These are phyloP conservation scores for Salix udensis DNA, from an alignment of 345 rosid genomes.

Conservation along the genomic window DNA sequence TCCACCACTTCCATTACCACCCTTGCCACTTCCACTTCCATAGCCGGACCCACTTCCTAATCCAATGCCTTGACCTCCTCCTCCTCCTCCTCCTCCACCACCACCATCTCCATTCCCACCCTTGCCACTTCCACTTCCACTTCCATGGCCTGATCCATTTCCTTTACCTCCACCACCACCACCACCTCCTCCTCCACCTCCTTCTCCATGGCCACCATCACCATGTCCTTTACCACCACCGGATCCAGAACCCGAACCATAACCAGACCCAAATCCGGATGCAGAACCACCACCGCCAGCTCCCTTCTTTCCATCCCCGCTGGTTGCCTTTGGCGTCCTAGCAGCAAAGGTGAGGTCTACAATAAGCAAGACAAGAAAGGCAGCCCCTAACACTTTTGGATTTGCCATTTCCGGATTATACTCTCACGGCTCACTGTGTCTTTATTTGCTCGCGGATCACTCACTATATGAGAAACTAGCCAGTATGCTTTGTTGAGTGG, in stretches of 20 bases:
- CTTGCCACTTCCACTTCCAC: too few relatives aligned
- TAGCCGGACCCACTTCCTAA: too few relatives aligned
- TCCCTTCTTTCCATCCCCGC: conserved; percentile 42
- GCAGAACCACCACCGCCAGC: conserved; percentile 33
- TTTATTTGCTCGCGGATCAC: neutral
- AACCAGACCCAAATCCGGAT: neutral
- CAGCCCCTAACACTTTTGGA: conserved; percentile 32
- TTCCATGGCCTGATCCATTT: too few relatives aligned
- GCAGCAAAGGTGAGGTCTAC: conserved; percentile 43
- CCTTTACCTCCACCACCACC: too few relatives aligned
- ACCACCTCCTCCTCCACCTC: neutral
- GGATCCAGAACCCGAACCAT: neutral
- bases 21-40: conserved; percentile 24
- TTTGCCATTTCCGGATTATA: conserved; percentile 21
- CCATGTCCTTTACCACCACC: neutral
- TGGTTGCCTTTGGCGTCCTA: conserved; percentile 23
- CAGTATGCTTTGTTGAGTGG: neutral
- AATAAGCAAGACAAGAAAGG: conserved; percentile 39
- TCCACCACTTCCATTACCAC: conserved; percentile 42
- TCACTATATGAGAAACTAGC: neutral
- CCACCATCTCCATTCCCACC: too few relatives aligned
- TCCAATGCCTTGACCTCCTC: neutral
- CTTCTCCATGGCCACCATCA: neutral
- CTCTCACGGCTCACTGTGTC: neutral
- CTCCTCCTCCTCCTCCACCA: too few relatives aligned